Evolutionary conservation across 495 filamentous ascomycete genomes (phyloP).

Genomic region (Coniosporium apollinis): DNA sequence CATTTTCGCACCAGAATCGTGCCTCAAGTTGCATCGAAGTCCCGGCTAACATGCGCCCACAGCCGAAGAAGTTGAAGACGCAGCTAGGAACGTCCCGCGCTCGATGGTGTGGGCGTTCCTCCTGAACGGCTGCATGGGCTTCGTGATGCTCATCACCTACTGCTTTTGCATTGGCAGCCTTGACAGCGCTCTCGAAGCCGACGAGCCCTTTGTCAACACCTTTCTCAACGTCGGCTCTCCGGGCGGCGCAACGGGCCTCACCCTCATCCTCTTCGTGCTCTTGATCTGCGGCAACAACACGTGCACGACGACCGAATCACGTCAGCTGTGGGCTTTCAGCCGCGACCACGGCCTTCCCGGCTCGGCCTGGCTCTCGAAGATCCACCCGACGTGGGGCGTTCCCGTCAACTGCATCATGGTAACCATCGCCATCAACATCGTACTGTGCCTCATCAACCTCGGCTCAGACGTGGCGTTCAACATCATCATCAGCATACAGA

Average conservation of each 20-base stretch:
- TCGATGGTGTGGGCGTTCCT: conserved; percentile 15
- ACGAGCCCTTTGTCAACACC: conserved; percentile 9
- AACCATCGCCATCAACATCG: conserved; percentile 4
- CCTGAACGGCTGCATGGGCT: conserved; percentile 12
- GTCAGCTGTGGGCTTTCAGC: conserved; percentile 19
- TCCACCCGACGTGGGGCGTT: conserved; percentile 14
- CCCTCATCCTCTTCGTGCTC: conserved; percentile 16
- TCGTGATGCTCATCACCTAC: conserved; percentile 20
- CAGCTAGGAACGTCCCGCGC: conserved; percentile 14
- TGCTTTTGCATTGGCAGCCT: conserved; percentile 17
- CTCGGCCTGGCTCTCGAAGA: conserved; percentile 24
- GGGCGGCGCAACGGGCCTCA: conserved; percentile 11
- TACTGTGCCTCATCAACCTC: conserved; percentile 19
- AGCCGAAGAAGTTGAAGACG: conserved; percentile 18
- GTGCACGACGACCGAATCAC: conserved; percentile 13
- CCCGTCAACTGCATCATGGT: conserved; percentile 21
- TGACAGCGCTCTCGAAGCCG: conserved; percentile 10
- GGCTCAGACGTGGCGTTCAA: conserved; percentile 19
- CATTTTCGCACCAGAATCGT: neutral
- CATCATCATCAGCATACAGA: conserved; percentile 12
- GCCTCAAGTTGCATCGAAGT: neutral
- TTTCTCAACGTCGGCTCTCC: conserved; percentile 17
- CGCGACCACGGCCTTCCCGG: conserved; percentile 27
- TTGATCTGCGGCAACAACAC: conserved; percentile 16
- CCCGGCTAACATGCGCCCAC: conserved; percentile 3